Percentiles rank a stretch among this genome's conserved stretches.
Evolutionary conservation across 2,329 filamentous ascomycete genomes (phyloP).

Genomic region (Colletotrichum sansevieriae): DNA sequence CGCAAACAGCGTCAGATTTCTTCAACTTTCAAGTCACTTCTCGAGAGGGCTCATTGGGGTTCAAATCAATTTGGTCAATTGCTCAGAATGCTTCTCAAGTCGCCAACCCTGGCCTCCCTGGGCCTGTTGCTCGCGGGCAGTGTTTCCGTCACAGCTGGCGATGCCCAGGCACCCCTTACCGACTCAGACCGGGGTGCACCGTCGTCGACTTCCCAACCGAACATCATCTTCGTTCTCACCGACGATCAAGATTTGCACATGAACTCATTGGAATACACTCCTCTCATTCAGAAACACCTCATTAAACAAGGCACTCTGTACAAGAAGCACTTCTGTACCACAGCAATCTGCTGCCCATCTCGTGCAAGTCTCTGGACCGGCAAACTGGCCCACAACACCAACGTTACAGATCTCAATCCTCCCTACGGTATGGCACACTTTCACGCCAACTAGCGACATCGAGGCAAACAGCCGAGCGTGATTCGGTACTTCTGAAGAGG

Average conservation of each 20-base stretch:
- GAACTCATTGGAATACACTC: conserved; percentile 71
- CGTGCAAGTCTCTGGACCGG: conserved; percentile 73
- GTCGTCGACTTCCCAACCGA: conserved; percentile 53
- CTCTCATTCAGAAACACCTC: conserved; percentile 66
- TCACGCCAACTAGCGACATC: not conserved
- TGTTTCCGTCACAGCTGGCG: not conserved
- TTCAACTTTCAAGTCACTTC: no score
- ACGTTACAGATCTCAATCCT: conserved; percentile 66
- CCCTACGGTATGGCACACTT: conserved; percentile 65
- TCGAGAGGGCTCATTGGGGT: not conserved
- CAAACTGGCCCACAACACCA: conserved; percentile 73
- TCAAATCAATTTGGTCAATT: not conserved
- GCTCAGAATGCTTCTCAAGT: conserved; percentile 12
- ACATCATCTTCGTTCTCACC: conserved; percentile 75
- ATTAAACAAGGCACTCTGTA: conserved; percentile 69
- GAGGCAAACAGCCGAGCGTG: no score
- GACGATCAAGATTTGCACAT: conserved; percentile 76
- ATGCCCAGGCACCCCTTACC: conserved; percentile 30
- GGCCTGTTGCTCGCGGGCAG: conserved; percentile 9
- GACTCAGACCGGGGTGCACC: conserved; percentile 7
- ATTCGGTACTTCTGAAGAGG: no score
- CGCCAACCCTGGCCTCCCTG: not conserved
- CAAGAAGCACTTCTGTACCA: conserved; percentile 73
- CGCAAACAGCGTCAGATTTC: not conserved
- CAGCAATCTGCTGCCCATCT: conserved; percentile 74